Conservation (phyloP, 768 basidiomycete genomes). For the Suillus brevipes region DNA sequence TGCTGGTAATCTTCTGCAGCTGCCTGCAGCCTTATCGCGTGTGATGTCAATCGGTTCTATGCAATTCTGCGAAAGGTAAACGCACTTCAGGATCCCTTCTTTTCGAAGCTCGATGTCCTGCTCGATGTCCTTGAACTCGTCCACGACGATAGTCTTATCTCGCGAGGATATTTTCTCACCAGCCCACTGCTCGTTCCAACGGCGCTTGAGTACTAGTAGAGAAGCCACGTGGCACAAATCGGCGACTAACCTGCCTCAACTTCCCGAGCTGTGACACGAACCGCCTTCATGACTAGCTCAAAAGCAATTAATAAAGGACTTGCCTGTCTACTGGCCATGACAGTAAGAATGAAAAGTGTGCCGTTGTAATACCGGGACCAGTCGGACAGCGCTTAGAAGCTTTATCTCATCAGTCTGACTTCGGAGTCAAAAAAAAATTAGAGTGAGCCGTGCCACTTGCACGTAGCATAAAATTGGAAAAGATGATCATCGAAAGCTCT, state of each 20-base stretch:
- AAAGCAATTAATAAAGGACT: conserved; percentile 14
- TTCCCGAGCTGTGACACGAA: conserved; percentile 61
- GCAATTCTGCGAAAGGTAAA: background rate
- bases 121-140: conserved; percentile 81
- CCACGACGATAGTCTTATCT: conserved; percentile 76
- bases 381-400: background rate
- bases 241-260: conserved; percentile 62
- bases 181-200: conserved; percentile 65
- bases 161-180: conserved; percentile 85
- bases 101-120: conserved; percentile 80
- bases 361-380: background rate
- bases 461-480: conserved; percentile 7
- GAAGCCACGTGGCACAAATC: conserved; percentile 9
- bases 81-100: conserved; percentile 72
- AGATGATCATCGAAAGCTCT: background rate
- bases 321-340: conserved; percentile 72
- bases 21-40: conserved; percentile 54
- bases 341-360: conserved; percentile 9
- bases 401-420: conserved; percentile 21
- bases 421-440: conserved; percentile 15
- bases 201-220: conserved; percentile 6
- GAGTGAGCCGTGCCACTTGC: conserved; percentile 11
- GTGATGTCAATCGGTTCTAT: background rate
- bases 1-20: conserved; percentile 74
- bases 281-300: background rate